Evolutionary conservation across 768 basidiomycete genomes (phyloP).

Genomic region (Termitomyces bulborhizus): DNA sequence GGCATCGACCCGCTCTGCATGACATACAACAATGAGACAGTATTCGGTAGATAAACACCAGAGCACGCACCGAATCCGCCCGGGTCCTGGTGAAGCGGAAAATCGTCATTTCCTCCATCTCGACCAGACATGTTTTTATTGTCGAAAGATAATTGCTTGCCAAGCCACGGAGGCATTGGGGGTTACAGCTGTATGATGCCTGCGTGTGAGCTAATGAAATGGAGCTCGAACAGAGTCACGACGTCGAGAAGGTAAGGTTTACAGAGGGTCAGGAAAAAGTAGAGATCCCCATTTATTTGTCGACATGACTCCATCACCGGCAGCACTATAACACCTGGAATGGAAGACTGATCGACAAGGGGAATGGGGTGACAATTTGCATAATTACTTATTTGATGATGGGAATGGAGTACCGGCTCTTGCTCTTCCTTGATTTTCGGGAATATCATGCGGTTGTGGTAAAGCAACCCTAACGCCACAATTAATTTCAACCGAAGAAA

Average conservation of each 20-base stretch:
- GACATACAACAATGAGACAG: not conserved
- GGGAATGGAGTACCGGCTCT: too few relatives aligned
- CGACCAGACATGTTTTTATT: not conserved
- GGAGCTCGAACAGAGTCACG: not conserved
- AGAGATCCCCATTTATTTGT: not conserved
- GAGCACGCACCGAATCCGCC: not conserved
- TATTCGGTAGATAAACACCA: not conserved
- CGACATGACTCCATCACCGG: not conserved
- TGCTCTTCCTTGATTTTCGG: not conserved
- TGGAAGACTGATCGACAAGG: slow-evolving; percentile 3
- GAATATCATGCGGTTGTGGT: not conserved
- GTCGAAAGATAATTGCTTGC: not conserved
- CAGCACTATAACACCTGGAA: not conserved
- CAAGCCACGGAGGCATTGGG: slow-evolving; percentile 8
- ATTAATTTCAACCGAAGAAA: not conserved
- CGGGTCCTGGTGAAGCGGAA: not conserved
- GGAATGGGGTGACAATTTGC: not conserved
- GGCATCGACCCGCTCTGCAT: not conserved
- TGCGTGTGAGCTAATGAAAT: not conserved
- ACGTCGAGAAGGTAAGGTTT: not conserved
- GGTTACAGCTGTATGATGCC: not conserved
- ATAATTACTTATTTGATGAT: too few relatives aligned
- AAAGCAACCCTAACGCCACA: not conserved
- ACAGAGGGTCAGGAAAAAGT: not conserved
- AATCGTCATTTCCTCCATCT: not conserved